Conservation (phyloP, 75 land plant species). For the Selaginella tamariscina region DNA sequence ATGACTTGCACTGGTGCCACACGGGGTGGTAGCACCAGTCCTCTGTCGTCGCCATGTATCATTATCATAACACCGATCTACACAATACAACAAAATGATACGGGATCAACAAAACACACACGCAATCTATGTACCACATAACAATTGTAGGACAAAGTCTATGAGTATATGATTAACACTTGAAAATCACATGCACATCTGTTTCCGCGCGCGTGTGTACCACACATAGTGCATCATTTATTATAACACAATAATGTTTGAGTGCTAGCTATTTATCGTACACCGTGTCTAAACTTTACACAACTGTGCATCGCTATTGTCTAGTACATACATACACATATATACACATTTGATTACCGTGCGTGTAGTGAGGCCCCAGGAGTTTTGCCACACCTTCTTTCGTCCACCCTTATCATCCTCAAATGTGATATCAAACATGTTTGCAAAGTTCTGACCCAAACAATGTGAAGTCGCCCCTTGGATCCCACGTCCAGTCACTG, state of each 20-base stretch:
- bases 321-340: not conserved
- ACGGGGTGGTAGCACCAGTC: conserved; percentile 85
- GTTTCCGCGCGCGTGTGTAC: no score
- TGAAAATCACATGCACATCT: no score
- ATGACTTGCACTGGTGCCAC: conserved; percentile 83
- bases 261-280: no score
- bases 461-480: conserved; percentile 99
- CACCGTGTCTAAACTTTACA: no score
- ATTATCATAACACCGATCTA: conserved; percentile 99
- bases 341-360: conserved; percentile 36
- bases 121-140: no score
- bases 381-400: conserved; percentile 95
- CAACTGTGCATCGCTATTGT: no score
- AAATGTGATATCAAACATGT: conserved; percentile 90
- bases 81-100: not conserved
- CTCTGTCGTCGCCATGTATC: conserved; percentile 99
- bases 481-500: conserved; percentile 89
- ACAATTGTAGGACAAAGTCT: no score
- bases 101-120: not conserved
- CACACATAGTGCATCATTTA: no score
- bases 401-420: conserved; percentile 92
- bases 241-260: no score
- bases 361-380: conserved; percentile 96
- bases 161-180: no score
- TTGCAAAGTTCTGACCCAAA: conserved; percentile 96